These are phyloP conservation scores for cucumber (Cucumis sativus) DNA, from an alignment of 306 rosid genomes.

Conservation along the genomic window DNA sequence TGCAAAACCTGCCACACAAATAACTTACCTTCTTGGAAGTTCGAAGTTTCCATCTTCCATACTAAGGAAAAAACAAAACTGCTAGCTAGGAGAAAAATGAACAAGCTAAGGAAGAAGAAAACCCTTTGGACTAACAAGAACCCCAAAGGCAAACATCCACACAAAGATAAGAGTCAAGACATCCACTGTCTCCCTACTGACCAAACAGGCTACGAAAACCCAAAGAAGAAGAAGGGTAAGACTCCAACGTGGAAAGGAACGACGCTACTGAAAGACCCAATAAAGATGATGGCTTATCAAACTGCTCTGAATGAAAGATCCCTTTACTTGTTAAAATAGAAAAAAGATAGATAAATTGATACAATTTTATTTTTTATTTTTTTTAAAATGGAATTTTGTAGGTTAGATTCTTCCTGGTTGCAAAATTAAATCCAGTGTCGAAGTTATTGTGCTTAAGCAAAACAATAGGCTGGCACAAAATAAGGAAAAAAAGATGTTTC, in stretches of 20 bases:
- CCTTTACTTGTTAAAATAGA: not conserved
- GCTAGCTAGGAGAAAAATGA: not conserved
- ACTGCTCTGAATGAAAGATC: not conserved
- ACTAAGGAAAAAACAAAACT: not conserved
- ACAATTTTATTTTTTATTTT: not conserved
- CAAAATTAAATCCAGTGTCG: not conserved
- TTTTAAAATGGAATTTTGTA: not conserved
- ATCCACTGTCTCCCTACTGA: not conserved
- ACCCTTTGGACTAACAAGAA: not conserved
- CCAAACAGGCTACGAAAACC: not conserved
- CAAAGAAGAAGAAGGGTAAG: not conserved
- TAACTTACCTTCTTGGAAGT: not conserved
- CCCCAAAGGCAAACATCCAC: not conserved
- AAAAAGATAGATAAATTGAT: too few relatives aligned
- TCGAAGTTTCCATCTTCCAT: not conserved
- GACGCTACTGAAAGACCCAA: not conserved
- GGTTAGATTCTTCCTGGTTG: not conserved
- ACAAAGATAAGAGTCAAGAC: not conserved
- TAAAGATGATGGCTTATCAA: not conserved
- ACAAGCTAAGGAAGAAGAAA: not conserved
- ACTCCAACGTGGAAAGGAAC: not conserved
- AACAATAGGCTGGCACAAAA: not conserved
- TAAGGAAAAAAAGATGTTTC: not conserved
- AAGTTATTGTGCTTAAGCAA: not conserved
- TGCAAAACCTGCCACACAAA: not conserved